Base-by-base conservation (phyloP, 1,284 basidiomycete species). In the Ceratobasidium sp. region DNA sequence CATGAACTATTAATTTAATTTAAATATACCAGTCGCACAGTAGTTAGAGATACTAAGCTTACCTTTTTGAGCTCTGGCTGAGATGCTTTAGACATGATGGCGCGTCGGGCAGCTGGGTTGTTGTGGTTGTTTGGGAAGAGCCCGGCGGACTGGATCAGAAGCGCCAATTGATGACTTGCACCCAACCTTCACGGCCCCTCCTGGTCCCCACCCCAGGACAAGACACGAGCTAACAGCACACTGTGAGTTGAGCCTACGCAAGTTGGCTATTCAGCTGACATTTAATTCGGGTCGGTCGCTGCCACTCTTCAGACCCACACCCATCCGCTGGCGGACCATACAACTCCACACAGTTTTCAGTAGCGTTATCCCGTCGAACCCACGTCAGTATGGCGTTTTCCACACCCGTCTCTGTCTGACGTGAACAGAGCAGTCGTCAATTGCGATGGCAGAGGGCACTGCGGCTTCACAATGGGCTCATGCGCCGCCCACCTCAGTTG, bases 31-130 rank as follows among this genome's bases (percentile, higher is more conserved):
- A 67, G 64, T 48, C 23, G 41, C 59, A 74, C n/a, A n/a, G n/a
- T 52, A 39, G 58, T 5, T 18, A 70, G 28, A 21, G 36, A n/a
- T 3, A 36, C 65, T 45, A 41, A 34, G 45, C 23, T 28, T 6
- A 94, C 94, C 88, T 94, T 97, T 87, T 96, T 97, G 74, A 97
- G 86, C 81, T 97, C 94, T 74, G 94, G 94, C 81, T 96, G 93
- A 50, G 93, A 92, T 76, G 93, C 92, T 84, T 94, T 92, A 34
- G 93, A 94, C 93, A 95, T 95, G 55, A 59, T 72, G 55, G 57
- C 80, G 76, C 80, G 76, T 53, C 50, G 26, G 6, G 28, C 26
- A 53, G 28, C 26, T 70, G 73, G 60, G 72, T 14, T 75, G 73
- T 58, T 48, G 62, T 74, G 52, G 57, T 28, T 70, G 53, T 60